A percentile compares a stretch with the other conserved stretches of the same genome.
These are phyloP conservation scores for Yamadazyma dushanensis DNA, from an alignment of 1,139 yeast species.

Conservation along the genomic window DNA sequence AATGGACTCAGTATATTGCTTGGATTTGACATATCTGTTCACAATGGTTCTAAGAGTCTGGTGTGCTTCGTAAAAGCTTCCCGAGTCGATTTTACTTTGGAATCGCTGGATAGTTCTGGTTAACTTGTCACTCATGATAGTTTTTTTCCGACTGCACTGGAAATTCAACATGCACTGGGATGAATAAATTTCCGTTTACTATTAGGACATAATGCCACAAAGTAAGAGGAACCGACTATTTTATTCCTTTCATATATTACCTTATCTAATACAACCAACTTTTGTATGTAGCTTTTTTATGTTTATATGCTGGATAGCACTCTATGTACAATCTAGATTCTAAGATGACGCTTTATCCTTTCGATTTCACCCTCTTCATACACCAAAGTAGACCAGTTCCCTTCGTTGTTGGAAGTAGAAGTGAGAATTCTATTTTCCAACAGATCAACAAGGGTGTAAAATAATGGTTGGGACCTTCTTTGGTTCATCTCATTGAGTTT, in stretches of 20 bases:
- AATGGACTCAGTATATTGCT: conserved; percentile 67
- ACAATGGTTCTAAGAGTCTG: conserved; percentile 89
- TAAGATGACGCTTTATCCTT: conserved; percentile 1
- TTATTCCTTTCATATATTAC: neutral
- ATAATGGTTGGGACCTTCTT: conserved; percentile 12
- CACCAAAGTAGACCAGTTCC: conserved; percentile 1
- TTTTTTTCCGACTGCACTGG: conserved; percentile 1
- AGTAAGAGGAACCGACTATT: too few species aligned
- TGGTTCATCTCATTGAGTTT: conserved; percentile 16
- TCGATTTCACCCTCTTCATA: neutral
- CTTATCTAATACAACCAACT: neutral
- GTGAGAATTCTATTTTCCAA: conserved; percentile 9
- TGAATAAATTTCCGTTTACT: conserved; percentile 1
- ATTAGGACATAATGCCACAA: neutral
- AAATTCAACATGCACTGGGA: neutral
- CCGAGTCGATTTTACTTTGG: conserved; percentile 66
- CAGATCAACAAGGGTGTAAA: conserved; percentile 18
- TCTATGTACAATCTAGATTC: neutral
- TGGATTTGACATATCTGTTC: conserved; percentile 73
- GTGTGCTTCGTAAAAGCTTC: conserved; percentile 91
- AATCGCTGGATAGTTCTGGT: conserved; percentile 64
- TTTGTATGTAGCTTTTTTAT: too few species aligned
- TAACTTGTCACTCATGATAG: conserved; percentile 42
- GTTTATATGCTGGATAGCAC: too few species aligned
- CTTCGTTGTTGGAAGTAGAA: conserved; percentile 1